A percentile compares a stretch with the other conserved stretches of the same genome.
Conservation (phyloP, 2,329 filamentous ascomycete species). For the Fusarium tuaranense region DNA sequence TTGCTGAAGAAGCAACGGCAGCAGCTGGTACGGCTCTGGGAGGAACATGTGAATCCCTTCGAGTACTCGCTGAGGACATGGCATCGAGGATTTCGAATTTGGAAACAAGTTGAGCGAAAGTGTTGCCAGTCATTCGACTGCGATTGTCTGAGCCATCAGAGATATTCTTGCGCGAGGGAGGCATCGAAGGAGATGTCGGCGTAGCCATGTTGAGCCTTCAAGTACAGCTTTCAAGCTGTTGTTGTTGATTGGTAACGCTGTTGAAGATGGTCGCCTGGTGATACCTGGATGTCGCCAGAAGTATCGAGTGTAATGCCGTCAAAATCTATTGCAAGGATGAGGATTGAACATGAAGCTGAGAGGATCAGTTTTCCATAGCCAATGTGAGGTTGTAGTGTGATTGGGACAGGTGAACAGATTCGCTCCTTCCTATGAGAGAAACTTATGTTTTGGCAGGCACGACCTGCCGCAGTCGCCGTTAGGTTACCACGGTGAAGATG, state of each 20-base stretch:
- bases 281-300: background rate
- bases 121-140: constrained; percentile 16
- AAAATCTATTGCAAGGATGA: constrained; percentile 34
- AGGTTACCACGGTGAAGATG: background rate
- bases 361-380: background rate
- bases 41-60: background rate
- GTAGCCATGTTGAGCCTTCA: constrained; percentile 30
- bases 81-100: constrained; percentile 51
- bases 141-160: constrained; percentile 12
- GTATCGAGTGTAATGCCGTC: constrained; percentile 19
- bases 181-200: constrained; percentile 1
- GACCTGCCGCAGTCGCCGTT: background rate
- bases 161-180: constrained; percentile 20
- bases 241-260: background rate
- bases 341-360: constrained; percentile 5
- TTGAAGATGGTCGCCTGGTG: background rate
- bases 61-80: constrained; percentile 5
- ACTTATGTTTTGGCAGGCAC: background rate
- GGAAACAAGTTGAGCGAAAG: constrained; percentile 49
- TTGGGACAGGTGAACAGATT: background rate
- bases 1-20: background rate
- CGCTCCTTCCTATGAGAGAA: background rate
- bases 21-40: background rate
- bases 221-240: background rate
- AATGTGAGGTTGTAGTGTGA: background rate